Conservation (phyloP, 306 rosid species). For the Parietaria judaica region DNA sequence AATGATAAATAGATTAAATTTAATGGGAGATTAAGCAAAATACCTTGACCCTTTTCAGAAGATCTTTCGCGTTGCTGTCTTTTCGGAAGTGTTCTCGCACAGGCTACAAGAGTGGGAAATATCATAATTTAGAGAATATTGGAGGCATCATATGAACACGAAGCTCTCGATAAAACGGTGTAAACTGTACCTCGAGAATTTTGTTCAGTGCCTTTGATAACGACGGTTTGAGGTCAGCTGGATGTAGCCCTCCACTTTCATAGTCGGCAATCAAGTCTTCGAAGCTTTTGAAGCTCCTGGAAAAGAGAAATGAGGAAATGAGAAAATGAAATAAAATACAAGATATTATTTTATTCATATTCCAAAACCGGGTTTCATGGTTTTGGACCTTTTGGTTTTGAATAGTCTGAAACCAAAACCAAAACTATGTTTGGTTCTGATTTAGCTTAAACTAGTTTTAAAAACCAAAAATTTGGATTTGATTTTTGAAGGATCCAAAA, state of each 20-base stretch:
- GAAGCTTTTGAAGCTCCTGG: slow-evolving; percentile 48
- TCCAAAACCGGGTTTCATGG: too few relatives aligned
- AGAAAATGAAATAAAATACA: slow-evolving; percentile 2
- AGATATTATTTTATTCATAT: not conserved
- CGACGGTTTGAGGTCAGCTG: slow-evolving; percentile 70
- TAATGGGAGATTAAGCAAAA: not conserved
- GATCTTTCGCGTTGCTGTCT: slow-evolving; percentile 11
- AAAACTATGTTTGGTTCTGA: too few relatives aligned
- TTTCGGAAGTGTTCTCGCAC: slow-evolving; percentile 7
- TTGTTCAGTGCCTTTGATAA: slow-evolving; percentile 63
- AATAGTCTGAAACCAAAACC: too few relatives aligned
- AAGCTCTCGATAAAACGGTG: not conserved
- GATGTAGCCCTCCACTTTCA: slow-evolving; percentile 63
- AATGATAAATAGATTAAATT: not conserved
- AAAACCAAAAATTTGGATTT: too few relatives aligned
- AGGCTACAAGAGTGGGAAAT: not conserved
- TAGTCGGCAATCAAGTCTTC: slow-evolving; percentile 56
- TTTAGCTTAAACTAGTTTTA: too few relatives aligned
- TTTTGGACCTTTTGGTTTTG: too few relatives aligned
- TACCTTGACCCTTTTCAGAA: slow-evolving; percentile 14
- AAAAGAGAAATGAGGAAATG: slow-evolving; percentile 8
- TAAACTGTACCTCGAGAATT: slow-evolving; percentile 52
- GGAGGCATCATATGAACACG: not conserved
- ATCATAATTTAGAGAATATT: not conserved
- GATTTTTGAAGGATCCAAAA: too few relatives aligned